Percentiles rank a stretch among this genome's conserved stretches.
Evolutionary conservation across 805 yeast genomes (phyloP).

Genomic region (Wickerhamiella kazuoi): DNA sequence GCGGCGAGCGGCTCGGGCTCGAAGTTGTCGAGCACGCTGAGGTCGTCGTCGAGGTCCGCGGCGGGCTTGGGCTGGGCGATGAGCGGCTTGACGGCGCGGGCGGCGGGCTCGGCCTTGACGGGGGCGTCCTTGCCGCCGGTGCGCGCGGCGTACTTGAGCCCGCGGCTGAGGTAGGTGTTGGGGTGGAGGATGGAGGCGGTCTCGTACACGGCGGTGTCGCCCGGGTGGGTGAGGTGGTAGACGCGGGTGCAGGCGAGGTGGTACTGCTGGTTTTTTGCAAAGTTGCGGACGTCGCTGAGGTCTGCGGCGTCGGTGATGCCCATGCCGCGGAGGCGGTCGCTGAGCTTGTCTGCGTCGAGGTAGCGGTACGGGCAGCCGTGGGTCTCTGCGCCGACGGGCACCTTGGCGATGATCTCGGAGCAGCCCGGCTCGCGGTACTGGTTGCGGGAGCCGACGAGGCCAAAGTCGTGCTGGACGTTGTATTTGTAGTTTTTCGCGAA

Average conservation of each 20-base stretch:
- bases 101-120: too few relatives aligned
- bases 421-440: conserved; percentile 81
- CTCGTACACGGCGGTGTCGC: conserved; percentile 20
- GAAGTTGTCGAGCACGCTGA: too few relatives aligned
- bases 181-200: conserved; percentile 68
- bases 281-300: conserved; percentile 44
- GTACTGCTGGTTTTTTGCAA: conserved; percentile 50
- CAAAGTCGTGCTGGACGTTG: conserved; percentile 77
- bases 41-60: too few relatives aligned
- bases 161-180: conserved; percentile 46
- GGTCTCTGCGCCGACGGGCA: conserved; percentile 50
- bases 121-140: background rate
- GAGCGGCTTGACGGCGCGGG: too few relatives aligned
- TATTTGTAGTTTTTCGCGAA: conserved; percentile 80
- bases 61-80: too few relatives aligned
- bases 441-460: conserved; percentile 75
- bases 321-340: conserved; percentile 37
- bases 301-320: conserved; percentile 43
- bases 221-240: conserved; percentile 47
- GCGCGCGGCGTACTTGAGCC: background rate
- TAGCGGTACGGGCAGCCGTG: conserved; percentile 94
- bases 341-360: conserved; percentile 44
- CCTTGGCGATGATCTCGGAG: conserved; percentile 52
- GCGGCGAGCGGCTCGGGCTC: too few relatives aligned
- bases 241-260: conserved; percentile 82